A percentile compares a stretch with the other conserved stretches of the same genome.
These are phyloP conservation scores for Biscogniauxia sp. DNA, from an alignment of 2,329 filamentous ascomycete species.

Conservation along the genomic window DNA sequence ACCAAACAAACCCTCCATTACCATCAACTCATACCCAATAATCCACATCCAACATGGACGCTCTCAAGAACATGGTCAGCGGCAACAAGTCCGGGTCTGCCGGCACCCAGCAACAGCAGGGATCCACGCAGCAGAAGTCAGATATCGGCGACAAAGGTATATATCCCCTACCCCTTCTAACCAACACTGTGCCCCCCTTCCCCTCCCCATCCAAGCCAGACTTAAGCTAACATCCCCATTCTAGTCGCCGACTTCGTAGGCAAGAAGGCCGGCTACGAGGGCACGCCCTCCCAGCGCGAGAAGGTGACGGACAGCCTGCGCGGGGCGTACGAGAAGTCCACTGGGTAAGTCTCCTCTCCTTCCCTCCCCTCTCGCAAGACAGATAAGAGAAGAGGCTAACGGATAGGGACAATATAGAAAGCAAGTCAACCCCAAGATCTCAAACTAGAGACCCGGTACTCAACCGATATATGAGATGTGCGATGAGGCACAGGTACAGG, in stretches of 20 bases:
- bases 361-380: too few relatives aligned
- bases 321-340: conserved; percentile 36
- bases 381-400: too few relatives aligned
- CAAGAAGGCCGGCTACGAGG: conserved; percentile 22
- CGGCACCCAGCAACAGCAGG: conserved; percentile 8
- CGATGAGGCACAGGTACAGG: too few relatives aligned
- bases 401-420: conserved; percentile 27
- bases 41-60: conserved; percentile 22
- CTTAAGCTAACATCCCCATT: neutral
- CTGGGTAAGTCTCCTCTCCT: conserved; percentile 30
- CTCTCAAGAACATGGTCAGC: conserved; percentile 29
- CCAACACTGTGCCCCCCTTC: neutral
- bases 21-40: neutral
- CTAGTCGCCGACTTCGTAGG: conserved; percentile 22
- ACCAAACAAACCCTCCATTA: neutral
- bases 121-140: conserved; percentile 23
- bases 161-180: neutral
- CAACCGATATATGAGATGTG: too few relatives aligned
- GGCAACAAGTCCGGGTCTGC: conserved; percentile 12
- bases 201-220: neutral
- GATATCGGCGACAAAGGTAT: conserved; percentile 35
- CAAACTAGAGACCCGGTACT: conserved; percentile 27
- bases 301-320: conserved; percentile 31
- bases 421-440: conserved; percentile 35
- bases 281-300: conserved; percentile 25